Evolutionary conservation across 1,284 basidiomycete genomes (phyloP).

Genomic region (Malassezia equina): DNA sequence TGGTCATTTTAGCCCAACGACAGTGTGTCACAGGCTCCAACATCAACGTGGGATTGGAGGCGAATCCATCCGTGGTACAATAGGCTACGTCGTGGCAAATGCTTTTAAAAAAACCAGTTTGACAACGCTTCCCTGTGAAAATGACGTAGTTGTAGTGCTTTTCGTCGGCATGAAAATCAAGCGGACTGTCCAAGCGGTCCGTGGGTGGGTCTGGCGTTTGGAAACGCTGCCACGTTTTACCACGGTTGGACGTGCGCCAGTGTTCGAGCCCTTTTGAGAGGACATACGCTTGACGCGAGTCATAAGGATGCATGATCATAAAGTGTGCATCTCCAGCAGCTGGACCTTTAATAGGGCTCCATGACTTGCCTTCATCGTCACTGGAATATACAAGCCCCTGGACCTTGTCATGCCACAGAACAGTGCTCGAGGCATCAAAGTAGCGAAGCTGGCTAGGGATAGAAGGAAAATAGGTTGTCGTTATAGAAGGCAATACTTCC

Average conservation of each 20-base stretch:
- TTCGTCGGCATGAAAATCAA: constrained; percentile 42
- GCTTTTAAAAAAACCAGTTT: not conserved
- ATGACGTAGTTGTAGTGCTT: constrained; percentile 38
- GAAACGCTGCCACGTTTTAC: constrained; percentile 42
- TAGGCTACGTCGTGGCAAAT: constrained; percentile 49
- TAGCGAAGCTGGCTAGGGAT: constrained; percentile 73
- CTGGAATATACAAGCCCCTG: constrained; percentile 66
- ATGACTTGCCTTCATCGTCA: constrained; percentile 77
- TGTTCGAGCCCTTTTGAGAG: constrained; percentile 31
- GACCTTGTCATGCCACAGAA: constrained; percentile 69
- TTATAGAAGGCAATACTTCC: constrained; percentile 43
- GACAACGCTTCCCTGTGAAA: constrained; percentile 38
- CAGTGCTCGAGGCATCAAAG: constrained; percentile 78
- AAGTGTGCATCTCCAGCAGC: constrained; percentile 59
- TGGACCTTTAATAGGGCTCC: constrained; percentile 60
- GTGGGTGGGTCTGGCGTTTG: constrained; percentile 33
- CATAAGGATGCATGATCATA: constrained; percentile 77
- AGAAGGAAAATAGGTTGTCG: constrained; percentile 54
- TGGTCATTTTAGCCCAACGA: constrained; percentile 42
- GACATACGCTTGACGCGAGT: constrained; percentile 51
- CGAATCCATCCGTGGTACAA: constrained; percentile 40
- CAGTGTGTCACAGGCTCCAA: constrained; percentile 39
- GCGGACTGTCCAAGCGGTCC: constrained; percentile 23
- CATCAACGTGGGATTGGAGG: constrained; percentile 23
- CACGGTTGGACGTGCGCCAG: constrained; percentile 39